A percentile compares a stretch with the other conserved stretches of the same genome.
These are phyloP conservation scores for Botrytis medusae DNA, from an alignment of 2,329 filamentous ascomycete species.

Conservation along the genomic window DNA sequence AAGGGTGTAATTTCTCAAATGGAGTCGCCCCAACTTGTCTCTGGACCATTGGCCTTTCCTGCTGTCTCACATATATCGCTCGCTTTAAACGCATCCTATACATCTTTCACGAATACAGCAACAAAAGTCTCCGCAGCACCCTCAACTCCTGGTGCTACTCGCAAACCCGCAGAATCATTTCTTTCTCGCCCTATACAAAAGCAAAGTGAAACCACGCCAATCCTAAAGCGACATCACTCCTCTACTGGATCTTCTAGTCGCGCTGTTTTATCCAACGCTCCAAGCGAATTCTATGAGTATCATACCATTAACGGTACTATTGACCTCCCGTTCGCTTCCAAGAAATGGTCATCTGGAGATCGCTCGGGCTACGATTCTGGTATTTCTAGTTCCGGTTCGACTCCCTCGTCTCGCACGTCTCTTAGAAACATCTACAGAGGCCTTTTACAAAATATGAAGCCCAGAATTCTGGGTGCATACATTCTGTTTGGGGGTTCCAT, in stretches of 20 bases:
- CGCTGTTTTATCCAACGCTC: too few species aligned
- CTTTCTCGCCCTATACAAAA: not conserved
- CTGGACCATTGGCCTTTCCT: not conserved
- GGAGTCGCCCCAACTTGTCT: too few species aligned
- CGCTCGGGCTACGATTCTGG: not conserved
- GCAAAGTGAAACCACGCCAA: not conserved
- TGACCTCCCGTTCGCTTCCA: too few species aligned
- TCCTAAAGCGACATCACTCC: not conserved
- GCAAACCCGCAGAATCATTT: not conserved
- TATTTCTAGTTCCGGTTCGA: not conserved
- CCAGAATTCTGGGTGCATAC: not conserved
- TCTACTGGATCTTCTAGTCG: not conserved
- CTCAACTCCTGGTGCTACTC: not conserved
- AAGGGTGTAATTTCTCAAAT: not conserved
- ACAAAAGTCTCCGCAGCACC: not conserved
- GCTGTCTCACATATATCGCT: too few species aligned
- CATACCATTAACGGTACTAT: not conserved
- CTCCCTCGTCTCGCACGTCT: too few species aligned
- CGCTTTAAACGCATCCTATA: not conserved
- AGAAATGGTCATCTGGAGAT: not conserved
- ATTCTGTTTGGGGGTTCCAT: not conserved
- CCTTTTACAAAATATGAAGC: not conserved
- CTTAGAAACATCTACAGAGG: not conserved
- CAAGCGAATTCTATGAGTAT: not conserved
- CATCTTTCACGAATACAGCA: not conserved